Conservation (phyloP, 768 basidiomycete genomes). For the Mycena sanguinolenta region DNA sequence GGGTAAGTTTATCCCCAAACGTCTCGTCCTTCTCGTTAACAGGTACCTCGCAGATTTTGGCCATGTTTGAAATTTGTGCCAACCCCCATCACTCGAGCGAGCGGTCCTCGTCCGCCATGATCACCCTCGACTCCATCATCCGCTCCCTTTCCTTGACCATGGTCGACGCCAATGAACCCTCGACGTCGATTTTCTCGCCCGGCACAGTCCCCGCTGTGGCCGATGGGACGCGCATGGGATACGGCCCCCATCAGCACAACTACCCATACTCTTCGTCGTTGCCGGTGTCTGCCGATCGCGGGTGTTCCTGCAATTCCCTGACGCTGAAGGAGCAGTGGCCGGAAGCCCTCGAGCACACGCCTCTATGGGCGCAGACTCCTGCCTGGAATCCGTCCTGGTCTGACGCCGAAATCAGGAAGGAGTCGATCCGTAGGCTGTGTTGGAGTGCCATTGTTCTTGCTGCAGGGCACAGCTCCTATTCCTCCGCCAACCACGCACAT, state of each 20-base stretch:
- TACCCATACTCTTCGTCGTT: conserved; percentile 11
- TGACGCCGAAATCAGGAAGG: conserved; percentile 76
- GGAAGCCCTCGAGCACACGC: conserved; percentile 64
- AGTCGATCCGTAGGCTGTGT: conserved; percentile 78
- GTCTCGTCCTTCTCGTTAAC: conserved; percentile 9
- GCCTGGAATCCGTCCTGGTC: conserved; percentile 72
- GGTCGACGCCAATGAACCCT: conserved; percentile 71
- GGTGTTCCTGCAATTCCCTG: conserved; percentile 63
- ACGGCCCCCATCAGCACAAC: not conserved
- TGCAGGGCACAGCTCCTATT: conserved; percentile 75
- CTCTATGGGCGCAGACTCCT: conserved; percentile 74
- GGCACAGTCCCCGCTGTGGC: conserved; percentile 63
- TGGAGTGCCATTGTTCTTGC: conserved; percentile 79
- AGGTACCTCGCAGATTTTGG: conserved; percentile 62
- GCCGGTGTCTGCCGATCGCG: conserved; percentile 38
- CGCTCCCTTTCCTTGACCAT: conserved; percentile 69
- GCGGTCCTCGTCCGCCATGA: conserved; percentile 68
- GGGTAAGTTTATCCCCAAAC: conserved; percentile 59
- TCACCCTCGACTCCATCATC: conserved; percentile 77
- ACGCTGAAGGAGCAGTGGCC: conserved; percentile 68
- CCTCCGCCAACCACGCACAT: conserved; percentile 56
- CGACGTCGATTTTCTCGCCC: conserved; percentile 61
- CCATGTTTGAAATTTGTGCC: conserved; percentile 79
- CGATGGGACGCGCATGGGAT: conserved; percentile 4
- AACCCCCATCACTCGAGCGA: conserved; percentile 71